Base-by-base conservation (phyloP, 805 yeast genomes). In the Ogataea zsoltii region DNA sequence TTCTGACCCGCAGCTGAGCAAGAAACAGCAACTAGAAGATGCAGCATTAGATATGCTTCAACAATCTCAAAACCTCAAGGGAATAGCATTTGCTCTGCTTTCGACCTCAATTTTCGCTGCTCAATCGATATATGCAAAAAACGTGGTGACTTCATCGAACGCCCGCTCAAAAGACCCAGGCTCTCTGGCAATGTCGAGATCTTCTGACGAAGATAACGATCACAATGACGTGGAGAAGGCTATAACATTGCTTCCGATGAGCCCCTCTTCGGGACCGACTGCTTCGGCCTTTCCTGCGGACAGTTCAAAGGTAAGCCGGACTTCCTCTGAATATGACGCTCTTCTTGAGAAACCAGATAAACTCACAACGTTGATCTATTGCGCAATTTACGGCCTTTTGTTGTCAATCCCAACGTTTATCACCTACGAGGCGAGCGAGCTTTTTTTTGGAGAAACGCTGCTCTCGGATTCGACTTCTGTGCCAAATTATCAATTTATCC, bases 81-180 rank as follows among this genome's bases (percentile, higher is more conserved):
- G 97, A 5, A 66, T 88, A n/a, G 25, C 76, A 2, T 84, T 76
- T 58, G 92, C 96, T 11, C 66, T 83, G 9, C 48, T 80, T 25
- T 80, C 94, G 4, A 77, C 91, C 39, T 62, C 85, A 7, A 79
- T 88, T 15, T 89, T 90, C 69, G 96, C 92, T 4, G 78, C 82
- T 2, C 96, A 89, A 60, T 89, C 89, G 61, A 86, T 90, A 36
- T 89, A 88, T 65, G 90, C 94, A 31, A 90, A 90, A 66, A 83
- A 81, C 51, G 81, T 90, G 32, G 77, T 89, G 50, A 88, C 91
- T 43, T 59, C 46, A 7, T 10, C 44, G 6, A 31, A 34, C 23
- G 33, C 38, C 10, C 39, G 16, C 7, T 26, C 35, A 4, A 36
- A 25, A n/a, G 48, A 49, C 41, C 56, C 56, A 1, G 55, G 55